Conservation (phyloP, 2,329 filamentous ascomycete genomes). For the Beauveria caledonica region DNA sequence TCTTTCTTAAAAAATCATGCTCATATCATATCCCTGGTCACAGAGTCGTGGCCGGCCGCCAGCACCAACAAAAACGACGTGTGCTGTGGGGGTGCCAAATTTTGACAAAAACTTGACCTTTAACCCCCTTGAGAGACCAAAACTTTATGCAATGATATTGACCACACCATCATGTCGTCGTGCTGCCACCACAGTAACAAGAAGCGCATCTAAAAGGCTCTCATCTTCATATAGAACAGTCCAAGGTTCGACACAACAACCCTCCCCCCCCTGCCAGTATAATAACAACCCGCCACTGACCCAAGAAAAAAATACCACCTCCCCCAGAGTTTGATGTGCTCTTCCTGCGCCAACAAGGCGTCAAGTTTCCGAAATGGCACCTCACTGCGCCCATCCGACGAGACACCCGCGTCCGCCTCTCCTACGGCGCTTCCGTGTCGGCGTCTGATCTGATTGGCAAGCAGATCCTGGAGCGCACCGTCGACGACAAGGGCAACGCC, state of each 20-base stretch:
- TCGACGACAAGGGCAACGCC: constrained; percentile 39
- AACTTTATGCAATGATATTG: neutral
- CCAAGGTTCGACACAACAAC: constrained; percentile 16
- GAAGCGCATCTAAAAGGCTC: neutral
- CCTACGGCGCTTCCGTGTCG: constrained; percentile 38
- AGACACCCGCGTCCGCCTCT: constrained; percentile 25
- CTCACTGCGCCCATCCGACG: constrained; percentile 28
- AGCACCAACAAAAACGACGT: too few relatives aligned
- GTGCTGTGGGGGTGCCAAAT: neutral
- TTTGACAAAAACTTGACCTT: neutral
- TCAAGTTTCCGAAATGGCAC: constrained; percentile 28
- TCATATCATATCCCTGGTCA: too few relatives aligned
- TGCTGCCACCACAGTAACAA: neutral
- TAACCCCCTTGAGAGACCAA: neutral
- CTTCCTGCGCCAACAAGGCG: constrained; percentile 31
- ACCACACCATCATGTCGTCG: neutral
- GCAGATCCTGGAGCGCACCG: constrained; percentile 48
- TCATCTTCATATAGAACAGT: constrained; percentile 3
- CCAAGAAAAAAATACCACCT: too few relatives aligned
- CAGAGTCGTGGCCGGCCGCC: neutral
- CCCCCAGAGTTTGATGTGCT: constrained; percentile 31
- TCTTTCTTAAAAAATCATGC: too few relatives aligned
- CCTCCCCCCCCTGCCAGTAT: too few relatives aligned
- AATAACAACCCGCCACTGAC: too few relatives aligned
- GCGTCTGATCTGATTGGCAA: constrained; percentile 57